Evolutionary conservation across 306 rosid species (phyloP), one percentile per base, ranked within the genome.

Genomic region (Glycine tomentella): DNA sequence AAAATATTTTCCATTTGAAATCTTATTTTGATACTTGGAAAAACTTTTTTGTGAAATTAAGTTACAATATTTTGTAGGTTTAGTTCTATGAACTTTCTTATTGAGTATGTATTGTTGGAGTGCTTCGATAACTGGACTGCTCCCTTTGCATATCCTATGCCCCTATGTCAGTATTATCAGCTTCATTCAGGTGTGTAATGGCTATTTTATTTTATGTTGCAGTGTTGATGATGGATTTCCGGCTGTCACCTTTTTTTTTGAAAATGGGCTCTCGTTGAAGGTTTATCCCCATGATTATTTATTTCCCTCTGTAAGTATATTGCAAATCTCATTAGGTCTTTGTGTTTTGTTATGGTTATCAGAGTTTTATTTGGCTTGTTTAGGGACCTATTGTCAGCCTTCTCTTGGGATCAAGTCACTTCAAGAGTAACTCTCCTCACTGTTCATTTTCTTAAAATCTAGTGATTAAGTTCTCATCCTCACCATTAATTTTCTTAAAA

Each of bases 181-280:
- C 76, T 84, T 76, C 75, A 65, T 75, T 76, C 52, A 15, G 13
- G 20, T 59, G 20, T 40, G 42, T 63, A 46, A 72, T 68, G 63
- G 61, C 69, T 76, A 45, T 66, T 85, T 56, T 16, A 42, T 81
- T 87, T 85, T 70, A 31, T 81, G 75, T 61, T 84, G 89, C 95
- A 95, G 99, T 80, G 82, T 95, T 75, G 97, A 95, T 80, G 97
- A 93, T 86, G 94, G 93, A 80, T 95, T 95, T 84, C 99, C 99
- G 49, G 50, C 81, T 9, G 97, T 95, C 66, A 88, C 87, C 65
- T 93, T 95, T 85, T 83, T 88, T 86, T 95, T 95, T 82, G 90
- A 89, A 87, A 93, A 89, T 64, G 97, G 93, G 53, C 99, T 95
- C 78, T 82, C 84, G 71, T 84, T 95, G 89, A 95, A 91, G 86